These are phyloP conservation scores for Lachnellula suecica DNA, from an alignment of 2,329 filamentous ascomycete species.

Conservation along the genomic window DNA sequence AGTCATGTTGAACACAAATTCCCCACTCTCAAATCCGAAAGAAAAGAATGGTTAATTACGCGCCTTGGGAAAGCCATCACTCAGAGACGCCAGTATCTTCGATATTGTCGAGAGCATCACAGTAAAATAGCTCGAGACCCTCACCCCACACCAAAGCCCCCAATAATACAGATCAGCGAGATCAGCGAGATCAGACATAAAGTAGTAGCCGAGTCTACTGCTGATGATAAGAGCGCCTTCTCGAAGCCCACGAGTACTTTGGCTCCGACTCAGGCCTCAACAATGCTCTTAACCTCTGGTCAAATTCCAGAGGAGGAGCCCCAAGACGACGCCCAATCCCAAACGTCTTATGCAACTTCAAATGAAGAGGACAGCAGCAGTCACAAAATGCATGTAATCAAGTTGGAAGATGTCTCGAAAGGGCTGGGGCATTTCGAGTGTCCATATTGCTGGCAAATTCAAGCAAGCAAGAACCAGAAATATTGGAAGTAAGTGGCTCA, in stretches of 20 bases:
- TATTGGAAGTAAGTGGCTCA: conserved; percentile 22
- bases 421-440: conserved; percentile 10
- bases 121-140: conserved; percentile 7
- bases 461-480: conserved; percentile 15
- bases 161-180: background rate
- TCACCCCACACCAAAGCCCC: background rate
- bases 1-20: conserved; percentile 14
- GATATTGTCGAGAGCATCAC: conserved; percentile 28
- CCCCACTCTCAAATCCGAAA: background rate
- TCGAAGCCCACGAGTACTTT: conserved; percentile 11
- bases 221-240: background rate
- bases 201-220: background rate
- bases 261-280: conserved; percentile 6
- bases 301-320: background rate
- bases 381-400: conserved; percentile 2
- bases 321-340: conserved; percentile 8
- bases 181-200: background rate
- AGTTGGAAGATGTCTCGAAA: conserved; percentile 11
- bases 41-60: conserved; percentile 12
- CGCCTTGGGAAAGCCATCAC: conserved; percentile 29
- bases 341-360: conserved; percentile 16
- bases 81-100: conserved; percentile 27
- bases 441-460: conserved; percentile 17
- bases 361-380: conserved; percentile 3
- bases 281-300: background rate